Base-by-base conservation (phyloP, 768 basidiomycete genomes). In the Serendipita vermifera region DNA sequence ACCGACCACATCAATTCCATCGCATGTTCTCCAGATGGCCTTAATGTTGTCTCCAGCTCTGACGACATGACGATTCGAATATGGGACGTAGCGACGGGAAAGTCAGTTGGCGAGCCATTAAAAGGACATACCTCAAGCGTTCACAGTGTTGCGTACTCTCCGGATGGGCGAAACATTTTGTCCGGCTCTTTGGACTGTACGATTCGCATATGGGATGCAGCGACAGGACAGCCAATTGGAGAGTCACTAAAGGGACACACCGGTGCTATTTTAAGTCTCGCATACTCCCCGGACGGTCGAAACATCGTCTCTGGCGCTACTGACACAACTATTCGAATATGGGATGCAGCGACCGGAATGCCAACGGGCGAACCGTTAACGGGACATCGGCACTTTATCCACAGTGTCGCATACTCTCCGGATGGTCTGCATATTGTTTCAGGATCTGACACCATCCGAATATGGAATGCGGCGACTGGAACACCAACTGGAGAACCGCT, bases 151-250 rank as follows among this genome's bases (percentile, higher is more conserved):
- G 11, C 58, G 13, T 68, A 69, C 40, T 62, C 68, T 5, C 60
- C 39, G 14, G 62, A 69, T 27, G 65, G 68, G 0, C 57, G 59
- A 48, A 61, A 62, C 14, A 58, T 68, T 20, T 58, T 68, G 33
- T 69, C 69, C 6, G 62, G 64, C 0, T 64, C 62, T 1, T 51
- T 56, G 0, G 68, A 68, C 13, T 38, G 55, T 38, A 65, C 59
- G 3, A 62, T 70, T 27, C 68, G 66, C 32, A 59, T 70, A 2
- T 70, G 68, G 67, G 68, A 69, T 51, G 39, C 63, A 0, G 64
- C 65, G 46, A 64, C 66, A 9, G 62, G 58, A 2, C 67, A 65
- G 22, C 65, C 64, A 29, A 65, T 70, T 56, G 64, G 58, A 5
- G 59, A 60, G 38, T n/a, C n/a, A n/a, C 17, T 55, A 4, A 58